Evolutionary conservation across 352 stramenopile species (phyloP), one percentile per base, ranked within the genome.

Genomic region (Blastocystis sp.): DNA sequence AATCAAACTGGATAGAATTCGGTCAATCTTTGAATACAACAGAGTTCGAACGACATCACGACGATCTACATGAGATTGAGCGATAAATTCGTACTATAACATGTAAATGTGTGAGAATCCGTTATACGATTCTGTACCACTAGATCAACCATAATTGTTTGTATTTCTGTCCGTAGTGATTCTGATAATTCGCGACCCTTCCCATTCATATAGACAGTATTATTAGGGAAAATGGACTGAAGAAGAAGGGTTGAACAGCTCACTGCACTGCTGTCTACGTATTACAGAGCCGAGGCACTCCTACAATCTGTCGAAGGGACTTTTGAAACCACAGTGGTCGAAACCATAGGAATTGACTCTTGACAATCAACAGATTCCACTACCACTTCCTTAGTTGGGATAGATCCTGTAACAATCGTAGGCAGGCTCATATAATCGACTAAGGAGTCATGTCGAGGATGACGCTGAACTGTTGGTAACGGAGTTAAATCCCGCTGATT

Each of bases 341-440:
- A 53, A 27, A 78, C 44, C 15, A 78, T 30, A 33, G 66, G 66
- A 48, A 78, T 19, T 24, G 53, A 24, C 9, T 5, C 44, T 27
- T 13, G 5, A 3, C 5, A 11, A 11, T 30, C 24, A 24, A 22
- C 19, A 24, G 27, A 33, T 35, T 15, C n/a, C 33, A 40, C 13
- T 33, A 51, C 27, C 15, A 56, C 66, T 27, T 24, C 33, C 51
- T 84, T 84, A 6, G 27, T 48, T 6, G 73, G 73, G 30, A 84
- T 9, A 30, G 53, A 54, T 35, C 44, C 44, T 51, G 44, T 33
- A 3, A 53, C 1, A 40, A 27, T 58, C 1, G 48, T 40, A 51
- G 73, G 59, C 15, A 64, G 22, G 4, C 19, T 76, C 64, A 76
- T 84, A 66, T 84, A 84, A 17, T 84, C 73, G 15, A 84, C 73